These are phyloP conservation scores for Tolypocladium sp. DNA, from an alignment of 2,329 filamentous ascomycete genomes.

Conservation along the genomic window DNA sequence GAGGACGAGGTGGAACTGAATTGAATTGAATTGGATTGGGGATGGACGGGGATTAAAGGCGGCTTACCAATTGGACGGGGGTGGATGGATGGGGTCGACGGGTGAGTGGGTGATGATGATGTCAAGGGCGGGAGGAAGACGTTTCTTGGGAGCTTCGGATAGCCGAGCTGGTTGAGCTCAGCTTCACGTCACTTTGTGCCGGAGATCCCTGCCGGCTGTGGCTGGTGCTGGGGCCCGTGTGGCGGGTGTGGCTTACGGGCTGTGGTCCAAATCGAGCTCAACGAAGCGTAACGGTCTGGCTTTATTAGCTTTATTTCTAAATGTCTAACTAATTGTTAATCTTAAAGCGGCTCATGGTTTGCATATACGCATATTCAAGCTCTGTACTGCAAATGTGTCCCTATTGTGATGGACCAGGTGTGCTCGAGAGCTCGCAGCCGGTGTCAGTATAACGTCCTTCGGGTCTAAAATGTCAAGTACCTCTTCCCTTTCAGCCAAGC, in stretches of 20 bases:
- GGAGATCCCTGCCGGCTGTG: background rate
- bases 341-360: background rate
- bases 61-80: constrained; percentile 1
- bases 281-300: too few relatives aligned
- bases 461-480: too few relatives aligned
- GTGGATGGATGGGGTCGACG: constrained; percentile 4
- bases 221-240: background rate
- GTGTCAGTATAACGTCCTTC: too few relatives aligned
- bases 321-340: background rate
- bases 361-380: too few relatives aligned
- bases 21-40: background rate
- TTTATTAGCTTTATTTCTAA: too few relatives aligned
- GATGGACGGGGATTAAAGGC: background rate
- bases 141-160: constrained; percentile 1
- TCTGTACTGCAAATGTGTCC: too few relatives aligned
- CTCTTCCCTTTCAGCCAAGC: too few relatives aligned
- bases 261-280: too few relatives aligned
- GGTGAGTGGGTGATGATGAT: constrained; percentile 4
- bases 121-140: background rate
- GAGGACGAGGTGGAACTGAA: background rate
- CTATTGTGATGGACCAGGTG: too few relatives aligned
- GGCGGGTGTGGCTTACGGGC: background rate
- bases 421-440: too few relatives aligned
- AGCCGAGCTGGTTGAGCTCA: constrained; percentile 4
- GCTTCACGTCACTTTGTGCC: constrained; percentile 6